Evolutionary conservation across 352 stramenopile genomes (phyloP).

Genomic region (Thalassiosira hispida): DNA sequence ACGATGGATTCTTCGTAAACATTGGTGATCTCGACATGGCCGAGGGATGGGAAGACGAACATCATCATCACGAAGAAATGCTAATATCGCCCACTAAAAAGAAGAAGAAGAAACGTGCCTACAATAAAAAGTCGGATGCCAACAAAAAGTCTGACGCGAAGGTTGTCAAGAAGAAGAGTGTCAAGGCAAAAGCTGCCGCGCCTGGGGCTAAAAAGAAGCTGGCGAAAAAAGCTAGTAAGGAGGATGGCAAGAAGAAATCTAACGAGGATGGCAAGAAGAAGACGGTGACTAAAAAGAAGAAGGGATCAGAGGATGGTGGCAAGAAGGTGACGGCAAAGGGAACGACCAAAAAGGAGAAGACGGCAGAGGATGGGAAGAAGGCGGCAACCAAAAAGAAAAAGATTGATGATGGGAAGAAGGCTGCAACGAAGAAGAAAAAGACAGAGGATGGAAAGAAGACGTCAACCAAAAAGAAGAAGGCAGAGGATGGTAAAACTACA

Average conservation of each 20-base stretch:
- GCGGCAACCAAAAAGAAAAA: slow-evolving; percentile 17
- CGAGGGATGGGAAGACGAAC: slow-evolving; percentile 52
- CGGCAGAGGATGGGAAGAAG: neutral
- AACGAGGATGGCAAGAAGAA: slow-evolving; percentile 18
- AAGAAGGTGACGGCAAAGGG: slow-evolving; percentile 12
- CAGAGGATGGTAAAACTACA: neutral
- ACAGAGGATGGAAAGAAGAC: neutral
- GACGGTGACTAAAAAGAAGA: slow-evolving; percentile 9
- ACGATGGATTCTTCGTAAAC: slow-evolving; percentile 86
- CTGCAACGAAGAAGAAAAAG: neutral
- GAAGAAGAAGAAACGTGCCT: slow-evolving; percentile 41
- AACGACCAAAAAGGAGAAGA: slow-evolving; percentile 15
- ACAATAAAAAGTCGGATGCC: slow-evolving; percentile 22
- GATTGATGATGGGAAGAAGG: neutral
- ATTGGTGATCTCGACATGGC: slow-evolving; percentile 81
- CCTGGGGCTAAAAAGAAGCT: slow-evolving; percentile 16
- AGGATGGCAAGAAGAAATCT: slow-evolving; percentile 5
- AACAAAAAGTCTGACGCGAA: slow-evolving; percentile 12
- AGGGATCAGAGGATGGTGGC: neutral
- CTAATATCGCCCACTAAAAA: slow-evolving; percentile 23
- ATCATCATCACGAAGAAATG: slow-evolving; percentile 8
- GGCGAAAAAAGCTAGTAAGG: slow-evolving; percentile 25
- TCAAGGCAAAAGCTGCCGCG: slow-evolving; percentile 8
- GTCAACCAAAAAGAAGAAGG: slow-evolving; percentile 1
- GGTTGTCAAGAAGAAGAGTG: slow-evolving; percentile 20